phyloP scores from a whole-genome alignment of 2,329 filamentous ascomycete genomes.

The Sporothrix inflata region DNA sequence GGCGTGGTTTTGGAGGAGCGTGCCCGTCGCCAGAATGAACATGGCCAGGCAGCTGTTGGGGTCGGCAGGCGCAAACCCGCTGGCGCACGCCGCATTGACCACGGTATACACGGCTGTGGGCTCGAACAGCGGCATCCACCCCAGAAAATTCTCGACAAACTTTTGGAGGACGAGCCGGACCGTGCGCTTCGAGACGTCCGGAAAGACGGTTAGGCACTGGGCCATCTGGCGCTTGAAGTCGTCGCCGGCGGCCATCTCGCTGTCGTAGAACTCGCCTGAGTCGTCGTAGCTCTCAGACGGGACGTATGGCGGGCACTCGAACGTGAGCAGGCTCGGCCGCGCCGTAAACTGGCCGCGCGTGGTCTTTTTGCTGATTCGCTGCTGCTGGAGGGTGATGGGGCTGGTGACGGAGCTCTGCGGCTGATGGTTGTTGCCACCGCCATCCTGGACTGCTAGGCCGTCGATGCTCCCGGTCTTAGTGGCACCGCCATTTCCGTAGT shows the following conservation, averaged over 20 bases:
- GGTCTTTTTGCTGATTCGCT: not conserved
- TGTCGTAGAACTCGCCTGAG: slow-evolving; percentile 30
- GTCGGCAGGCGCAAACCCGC: slow-evolving; percentile 23
- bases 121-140: not conserved
- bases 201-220: slow-evolving; percentile 14
- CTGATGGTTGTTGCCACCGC: not conserved
- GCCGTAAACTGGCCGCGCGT: slow-evolving; percentile 23
- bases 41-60: slow-evolving; percentile 31
- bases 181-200: slow-evolving; percentile 27
- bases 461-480: not conserved
- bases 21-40: slow-evolving; percentile 30
- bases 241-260: slow-evolving; percentile 30
- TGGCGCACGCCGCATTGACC: slow-evolving; percentile 23
- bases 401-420: not conserved
- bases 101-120: slow-evolving; percentile 18
- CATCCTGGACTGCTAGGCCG: not conserved
- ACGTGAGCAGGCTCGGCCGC: slow-evolving; percentile 28
- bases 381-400: not conserved
- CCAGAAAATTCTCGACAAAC: not conserved
- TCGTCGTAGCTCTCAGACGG: slow-evolving; percentile 32
- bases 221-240: slow-evolving; percentile 27
- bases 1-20: slow-evolving; percentile 28
- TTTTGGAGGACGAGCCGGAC: not conserved
- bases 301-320: slow-evolving; percentile 28
- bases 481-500: not conserved